Percentiles rank a stretch among this genome's conserved stretches.
phyloP scores from a whole-genome alignment of 2,329 filamentous ascomycete species.

The Colletotrichum tamarilloi region DNA sequence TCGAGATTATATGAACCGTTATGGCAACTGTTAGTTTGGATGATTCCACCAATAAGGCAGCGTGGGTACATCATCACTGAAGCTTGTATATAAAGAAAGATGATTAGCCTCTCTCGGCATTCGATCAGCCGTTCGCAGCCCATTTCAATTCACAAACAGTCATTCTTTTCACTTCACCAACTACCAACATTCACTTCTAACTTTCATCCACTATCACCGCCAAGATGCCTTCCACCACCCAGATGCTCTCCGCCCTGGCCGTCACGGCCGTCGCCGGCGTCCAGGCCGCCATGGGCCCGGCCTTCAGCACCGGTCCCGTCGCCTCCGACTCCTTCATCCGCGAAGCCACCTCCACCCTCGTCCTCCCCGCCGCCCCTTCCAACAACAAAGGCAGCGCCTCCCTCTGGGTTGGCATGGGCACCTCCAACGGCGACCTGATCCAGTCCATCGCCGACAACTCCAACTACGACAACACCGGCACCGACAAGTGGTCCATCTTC shows the following conservation, averaged over 20 bases:
- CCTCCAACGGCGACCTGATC: constrained; percentile 57
- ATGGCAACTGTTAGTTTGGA: background rate
- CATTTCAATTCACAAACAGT: background rate
- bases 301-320: constrained; percentile 57
- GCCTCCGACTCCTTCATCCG: constrained; percentile 53
- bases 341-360: constrained; percentile 55
- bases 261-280: constrained; percentile 23
- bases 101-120: background rate
- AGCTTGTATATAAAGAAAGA: background rate
- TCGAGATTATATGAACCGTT: background rate
- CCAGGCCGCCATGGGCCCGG: constrained; percentile 47
- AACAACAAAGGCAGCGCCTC: constrained; percentile 50
- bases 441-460: constrained; percentile 57
- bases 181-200: background rate
- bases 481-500: constrained; percentile 51
- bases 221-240: constrained; percentile 27
- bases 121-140: background rate
- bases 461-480: constrained; percentile 44
- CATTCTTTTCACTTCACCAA: background rate
- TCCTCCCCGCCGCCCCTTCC: constrained; percentile 51
- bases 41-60: background rate
- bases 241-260: constrained; percentile 24
- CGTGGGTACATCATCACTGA: background rate
- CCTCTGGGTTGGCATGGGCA: constrained; percentile 62
- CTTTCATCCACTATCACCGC: no score